phyloP scores from a whole-genome alignment of 768 basidiomycete species.

The Leccinum variicolor region DNA sequence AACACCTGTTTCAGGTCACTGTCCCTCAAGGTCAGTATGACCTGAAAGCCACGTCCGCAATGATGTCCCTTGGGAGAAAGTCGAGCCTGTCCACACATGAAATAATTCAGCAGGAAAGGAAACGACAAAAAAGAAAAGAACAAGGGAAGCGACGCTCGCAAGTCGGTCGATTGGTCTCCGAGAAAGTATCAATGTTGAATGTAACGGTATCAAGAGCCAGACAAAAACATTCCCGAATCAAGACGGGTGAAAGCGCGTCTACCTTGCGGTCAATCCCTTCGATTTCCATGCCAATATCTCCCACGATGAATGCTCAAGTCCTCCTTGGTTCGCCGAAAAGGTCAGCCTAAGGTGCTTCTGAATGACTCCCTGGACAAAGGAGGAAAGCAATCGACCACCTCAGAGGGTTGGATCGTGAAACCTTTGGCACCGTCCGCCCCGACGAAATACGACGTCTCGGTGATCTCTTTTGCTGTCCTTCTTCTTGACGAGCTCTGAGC shows the following conservation, averaged over 20 bases:
- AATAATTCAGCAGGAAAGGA: neutral
- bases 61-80: conserved; percentile 8
- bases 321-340: too few relatives aligned
- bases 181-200: conserved; percentile 20
- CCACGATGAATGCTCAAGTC: too few relatives aligned
- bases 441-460: conserved; percentile 36
- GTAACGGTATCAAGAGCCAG: neutral
- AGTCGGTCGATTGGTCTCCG: conserved; percentile 1
- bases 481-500: conserved; percentile 30
- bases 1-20: conserved; percentile 21
- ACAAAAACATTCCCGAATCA: neutral
- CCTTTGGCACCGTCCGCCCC: conserved; percentile 40
- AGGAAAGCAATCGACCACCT: neutral
- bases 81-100: neutral
- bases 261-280: conserved; percentile 30
- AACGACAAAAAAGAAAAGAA: too few relatives aligned
- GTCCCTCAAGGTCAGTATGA: neutral
- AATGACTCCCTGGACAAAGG: conserved; percentile 25
- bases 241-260: neutral
- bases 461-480: conserved; percentile 16
- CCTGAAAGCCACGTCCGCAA: conserved; percentile 4
- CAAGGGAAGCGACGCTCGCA: neutral
- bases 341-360: conserved; percentile 12
- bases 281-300: too few relatives aligned
- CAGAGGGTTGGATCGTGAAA: neutral